Evolutionary conservation across 2,329 filamentous ascomycete species (phyloP).

Genomic region (Lachnellula arida): DNA sequence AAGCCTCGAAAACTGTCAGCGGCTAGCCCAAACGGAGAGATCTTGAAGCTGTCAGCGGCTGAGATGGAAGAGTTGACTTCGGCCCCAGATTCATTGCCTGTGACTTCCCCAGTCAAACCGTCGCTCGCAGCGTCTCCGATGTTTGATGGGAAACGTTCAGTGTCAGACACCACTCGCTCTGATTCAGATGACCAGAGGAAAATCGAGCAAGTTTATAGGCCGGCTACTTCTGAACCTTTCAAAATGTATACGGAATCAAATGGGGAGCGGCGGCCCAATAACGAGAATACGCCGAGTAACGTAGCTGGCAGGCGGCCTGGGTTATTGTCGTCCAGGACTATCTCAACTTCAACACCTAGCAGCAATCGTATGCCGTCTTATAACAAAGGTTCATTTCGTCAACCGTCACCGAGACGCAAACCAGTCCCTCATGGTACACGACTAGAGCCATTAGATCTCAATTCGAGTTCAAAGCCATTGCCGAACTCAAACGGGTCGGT

Average conservation of each 20-base stretch:
- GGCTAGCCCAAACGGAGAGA: conserved; percentile 32
- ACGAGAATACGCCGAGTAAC: conserved; percentile 15
- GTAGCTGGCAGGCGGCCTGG: conserved; percentile 18
- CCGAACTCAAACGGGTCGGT: conserved; percentile 8
- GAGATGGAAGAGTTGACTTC: conserved; percentile 55
- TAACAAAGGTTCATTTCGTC: conserved; percentile 17
- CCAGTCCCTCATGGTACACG: conserved; percentile 16
- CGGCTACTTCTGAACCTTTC: conserved; percentile 12
- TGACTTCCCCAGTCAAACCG: conserved; percentile 40
- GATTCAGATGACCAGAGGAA: conserved; percentile 14
- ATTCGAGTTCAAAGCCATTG: conserved; percentile 12
- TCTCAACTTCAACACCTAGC: conserved; percentile 19
- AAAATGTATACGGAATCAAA: conserved; percentile 6
- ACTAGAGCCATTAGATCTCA: conserved; percentile 27
- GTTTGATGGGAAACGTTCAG: conserved; percentile 13
- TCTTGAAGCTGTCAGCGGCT: conserved; percentile 52
- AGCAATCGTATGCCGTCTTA: conserved; percentile 21
- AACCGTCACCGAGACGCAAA: conserved; percentile 27
- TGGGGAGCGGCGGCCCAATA: conserved; percentile 14
- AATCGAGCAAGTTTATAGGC: conserved; percentile 6
- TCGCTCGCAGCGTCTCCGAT: conserved; percentile 30
- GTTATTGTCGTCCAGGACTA: conserved; percentile 23
- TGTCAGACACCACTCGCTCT: conserved; percentile 15
- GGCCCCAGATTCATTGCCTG: conserved; percentile 53
- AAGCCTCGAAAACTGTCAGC: conserved; percentile 23